Base-by-base conservation (phyloP, 805 yeast species). In the Ogataea populi-albae region DNA sequence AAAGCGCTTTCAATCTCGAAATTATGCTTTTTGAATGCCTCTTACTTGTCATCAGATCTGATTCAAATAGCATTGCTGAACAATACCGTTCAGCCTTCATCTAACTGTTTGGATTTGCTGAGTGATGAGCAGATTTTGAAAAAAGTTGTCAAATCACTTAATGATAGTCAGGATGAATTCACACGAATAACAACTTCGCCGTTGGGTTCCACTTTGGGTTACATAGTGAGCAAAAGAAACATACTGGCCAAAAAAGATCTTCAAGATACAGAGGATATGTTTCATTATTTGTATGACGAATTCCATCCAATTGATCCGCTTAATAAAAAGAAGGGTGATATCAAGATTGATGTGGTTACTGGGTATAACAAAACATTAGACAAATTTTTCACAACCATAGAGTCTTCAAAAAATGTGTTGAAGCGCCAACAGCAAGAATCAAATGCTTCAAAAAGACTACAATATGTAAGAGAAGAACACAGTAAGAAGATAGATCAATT, bases 361-460 rank as follows among this genome's bases (percentile, higher is more conserved):
- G 88, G 93, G 0, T 91, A 87, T 57, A 89, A 87, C 54, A 73
- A 75, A 39, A 81, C 97, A 0, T 69, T 91, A 15, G 98, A 91
- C 59, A 68, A 65, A 26, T 91, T 85, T 54, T 91, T 85, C 55
- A 86, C 96, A 0, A 79, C 91, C 0, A 66, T 89, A 11, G 95
- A 91, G 53, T 79, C 94, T 4, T 77, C 87, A 4, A 86, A 86
- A 51, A 76, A 79, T 50, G 80, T 88, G 0, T 61, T 85, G 37
- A 75, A 79, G 38, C 74, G 84, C 22, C 94, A 86, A 43, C 81
- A 78, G 42, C 89, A 83, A 45, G 85, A 86, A 49, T 69, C 69
- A n/a, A 72, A 75, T 36, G 96, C 96, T 1, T 72, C 75, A 40
- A 83, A 78, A 48, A 74, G 91, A 45, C 62, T 91, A 15, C 79